Percentiles rank a stretch among this genome's conserved stretches.
phyloP scores from a whole-genome alignment of 1,139 yeast genomes.

The Casaregolazyma suthepensis region DNA sequence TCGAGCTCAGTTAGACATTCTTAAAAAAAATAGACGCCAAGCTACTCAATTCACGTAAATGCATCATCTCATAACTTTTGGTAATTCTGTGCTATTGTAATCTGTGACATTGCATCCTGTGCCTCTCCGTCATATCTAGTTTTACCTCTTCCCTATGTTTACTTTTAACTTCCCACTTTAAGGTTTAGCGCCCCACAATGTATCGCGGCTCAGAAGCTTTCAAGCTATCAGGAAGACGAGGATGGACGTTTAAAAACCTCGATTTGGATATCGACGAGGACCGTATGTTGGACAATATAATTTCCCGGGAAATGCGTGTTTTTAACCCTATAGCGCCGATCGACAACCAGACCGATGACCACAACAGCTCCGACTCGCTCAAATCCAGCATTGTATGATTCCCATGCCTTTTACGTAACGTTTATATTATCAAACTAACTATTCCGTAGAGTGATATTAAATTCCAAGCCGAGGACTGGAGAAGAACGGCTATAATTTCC shows the following conservation, averaged over 20 bases:
- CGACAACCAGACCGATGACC: background rate
- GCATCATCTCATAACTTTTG: no score
- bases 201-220: background rate
- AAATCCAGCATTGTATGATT: background rate
- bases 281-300: background rate
- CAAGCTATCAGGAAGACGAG: background rate
- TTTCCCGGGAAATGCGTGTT: background rate
- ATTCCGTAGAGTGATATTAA: background rate
- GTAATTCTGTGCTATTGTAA: no score
- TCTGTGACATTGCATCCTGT: no score
- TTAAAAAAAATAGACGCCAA: background rate
- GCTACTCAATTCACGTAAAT: background rate
- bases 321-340: background rate
- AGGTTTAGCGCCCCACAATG: background rate
- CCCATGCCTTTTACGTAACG: background rate
- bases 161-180: background rate
- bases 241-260: background rate
- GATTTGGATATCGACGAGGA: background rate
- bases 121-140: background rate
- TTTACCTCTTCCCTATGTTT: background rate
- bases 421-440: background rate
- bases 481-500: background rate
- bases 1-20: background rate
- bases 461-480: background rate
- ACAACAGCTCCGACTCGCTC: background rate